Evolutionary conservation across 2,329 filamentous ascomycete species (phyloP).

Genomic region (Mariannaea sp.): DNA sequence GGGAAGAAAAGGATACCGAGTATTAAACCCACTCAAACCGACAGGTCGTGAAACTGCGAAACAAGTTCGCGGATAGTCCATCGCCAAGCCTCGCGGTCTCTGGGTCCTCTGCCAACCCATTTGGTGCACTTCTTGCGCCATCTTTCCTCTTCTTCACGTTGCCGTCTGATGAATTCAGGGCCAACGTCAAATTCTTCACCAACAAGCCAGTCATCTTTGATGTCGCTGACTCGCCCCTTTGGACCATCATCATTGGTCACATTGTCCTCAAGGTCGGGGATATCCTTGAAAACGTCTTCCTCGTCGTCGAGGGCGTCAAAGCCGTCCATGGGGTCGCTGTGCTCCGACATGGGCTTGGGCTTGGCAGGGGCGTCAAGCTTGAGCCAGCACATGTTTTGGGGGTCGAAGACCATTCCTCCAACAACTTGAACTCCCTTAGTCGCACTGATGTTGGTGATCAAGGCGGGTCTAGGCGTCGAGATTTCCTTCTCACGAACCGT

Average conservation of each 20-base stretch:
- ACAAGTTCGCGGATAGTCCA: slow-evolving; percentile 74
- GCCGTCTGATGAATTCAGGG: slow-evolving; percentile 86
- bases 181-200: slow-evolving; percentile 98
- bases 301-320: slow-evolving; percentile 80
- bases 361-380: slow-evolving; percentile 67
- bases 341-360: slow-evolving; percentile 52
- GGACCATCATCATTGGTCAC: slow-evolving; percentile 55
- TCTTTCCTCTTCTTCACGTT: slow-evolving; percentile 87
- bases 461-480: slow-evolving; percentile 68
- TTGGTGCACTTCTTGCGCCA: slow-evolving; percentile 88
- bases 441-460: slow-evolving; percentile 88
- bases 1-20: slow-evolving; percentile 22
- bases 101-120: slow-evolving; percentile 71
- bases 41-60: slow-evolving; percentile 48
- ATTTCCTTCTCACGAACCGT: slow-evolving; percentile 61
- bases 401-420: slow-evolving; percentile 98
- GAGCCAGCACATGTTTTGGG: slow-evolving; percentile 96
- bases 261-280: slow-evolving; percentile 86
- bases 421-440: slow-evolving; percentile 90
- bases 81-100: slow-evolving; percentile 69
- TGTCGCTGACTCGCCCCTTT: slow-evolving; percentile 60
- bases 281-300: slow-evolving; percentile 91
- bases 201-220: slow-evolving; percentile 80
- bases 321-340: slow-evolving; percentile 63
- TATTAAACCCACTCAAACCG: slow-evolving; percentile 37